These are phyloP conservation scores for Pistacia integerrima DNA, from an alignment of 345 rosid species.

Conservation along the genomic window DNA sequence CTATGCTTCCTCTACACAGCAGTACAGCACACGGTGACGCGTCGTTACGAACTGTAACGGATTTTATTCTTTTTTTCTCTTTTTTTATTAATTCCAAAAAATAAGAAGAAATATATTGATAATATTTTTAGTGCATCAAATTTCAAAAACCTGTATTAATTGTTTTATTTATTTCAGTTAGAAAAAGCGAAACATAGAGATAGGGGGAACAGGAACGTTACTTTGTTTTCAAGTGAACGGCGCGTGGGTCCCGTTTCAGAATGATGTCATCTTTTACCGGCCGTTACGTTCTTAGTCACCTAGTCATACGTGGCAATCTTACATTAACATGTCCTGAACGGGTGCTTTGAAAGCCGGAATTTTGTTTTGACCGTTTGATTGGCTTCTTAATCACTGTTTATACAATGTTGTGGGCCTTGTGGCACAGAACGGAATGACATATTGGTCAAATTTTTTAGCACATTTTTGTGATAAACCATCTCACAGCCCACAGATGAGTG, in stretches of 20 bases:
- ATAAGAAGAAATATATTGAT: neutral
- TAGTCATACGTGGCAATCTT: constrained; percentile 29
- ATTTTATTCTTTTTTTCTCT: neutral
- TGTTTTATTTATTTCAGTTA: too few relatives aligned
- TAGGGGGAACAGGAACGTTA: constrained; percentile 28
- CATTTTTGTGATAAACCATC: too few relatives aligned
- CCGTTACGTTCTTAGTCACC: constrained; percentile 51
- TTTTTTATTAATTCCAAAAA: neutral
- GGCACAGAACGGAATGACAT: neutral
- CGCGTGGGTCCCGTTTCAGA: constrained; percentile 42
- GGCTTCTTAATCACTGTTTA: neutral
- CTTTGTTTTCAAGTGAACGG: constrained; percentile 53
- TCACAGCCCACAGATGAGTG: too few relatives aligned
- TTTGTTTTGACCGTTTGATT: constrained; percentile 21
- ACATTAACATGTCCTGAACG: neutral
- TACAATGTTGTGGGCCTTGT: neutral
- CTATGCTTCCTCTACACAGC: constrained; percentile 45
- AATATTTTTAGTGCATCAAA: neutral
- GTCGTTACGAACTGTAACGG: constrained; percentile 41
- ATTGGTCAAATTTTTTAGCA: neutral
- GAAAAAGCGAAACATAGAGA: neutral
- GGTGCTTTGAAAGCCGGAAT: constrained; percentile 36
- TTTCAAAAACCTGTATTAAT: neutral
- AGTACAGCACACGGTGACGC: constrained; percentile 44
- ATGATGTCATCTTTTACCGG: constrained; percentile 38